Percentiles rank a stretch among this genome's conserved stretches.
Conservation (phyloP, 768 basidiomycete species). For the Kwoniella dendrophila region DNA sequence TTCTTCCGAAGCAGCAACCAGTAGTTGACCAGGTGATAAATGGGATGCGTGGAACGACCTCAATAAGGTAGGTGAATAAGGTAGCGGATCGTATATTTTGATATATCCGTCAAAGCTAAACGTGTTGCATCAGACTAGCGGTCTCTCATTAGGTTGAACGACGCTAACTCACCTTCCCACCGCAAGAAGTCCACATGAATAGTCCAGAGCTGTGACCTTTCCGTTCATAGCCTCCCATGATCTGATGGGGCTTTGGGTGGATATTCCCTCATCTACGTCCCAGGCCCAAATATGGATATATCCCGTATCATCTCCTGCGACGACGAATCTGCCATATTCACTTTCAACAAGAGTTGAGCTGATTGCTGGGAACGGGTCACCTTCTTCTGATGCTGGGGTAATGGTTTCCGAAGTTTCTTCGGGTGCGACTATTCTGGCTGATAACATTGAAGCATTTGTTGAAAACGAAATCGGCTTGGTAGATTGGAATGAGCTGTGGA, state of each 20-base stretch:
- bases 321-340: slow-evolving; percentile 35
- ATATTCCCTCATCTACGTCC: slow-evolving; percentile 16
- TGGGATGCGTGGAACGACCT: slow-evolving; percentile 43
- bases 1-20: slow-evolving; percentile 22
- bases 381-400: slow-evolving; percentile 1
- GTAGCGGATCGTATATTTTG: slow-evolving; percentile 47
- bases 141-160: background rate
- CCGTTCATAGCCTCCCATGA: slow-evolving; percentile 36
- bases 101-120: slow-evolving; percentile 45
- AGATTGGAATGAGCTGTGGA: slow-evolving; percentile 25
- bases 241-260: slow-evolving; percentile 20
- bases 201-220: slow-evolving; percentile 43
- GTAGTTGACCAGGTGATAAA: slow-evolving; percentile 31
- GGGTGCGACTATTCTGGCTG: slow-evolving; percentile 1
- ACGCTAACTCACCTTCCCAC: slow-evolving; percentile 36
- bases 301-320: slow-evolving; percentile 41
- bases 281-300: slow-evolving; percentile 41
- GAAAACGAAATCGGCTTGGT: slow-evolving; percentile 20
- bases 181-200: slow-evolving; percentile 42
- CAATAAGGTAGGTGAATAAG: slow-evolving; percentile 33
- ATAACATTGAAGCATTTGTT: background rate
- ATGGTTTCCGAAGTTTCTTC: slow-evolving; percentile 9
- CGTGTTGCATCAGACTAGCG: background rate
- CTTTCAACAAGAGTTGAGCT: background rate
- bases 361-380: background rate